phyloP scores from a whole-genome alignment of 179 eudicot species.

The Beta lomatogona region DNA sequence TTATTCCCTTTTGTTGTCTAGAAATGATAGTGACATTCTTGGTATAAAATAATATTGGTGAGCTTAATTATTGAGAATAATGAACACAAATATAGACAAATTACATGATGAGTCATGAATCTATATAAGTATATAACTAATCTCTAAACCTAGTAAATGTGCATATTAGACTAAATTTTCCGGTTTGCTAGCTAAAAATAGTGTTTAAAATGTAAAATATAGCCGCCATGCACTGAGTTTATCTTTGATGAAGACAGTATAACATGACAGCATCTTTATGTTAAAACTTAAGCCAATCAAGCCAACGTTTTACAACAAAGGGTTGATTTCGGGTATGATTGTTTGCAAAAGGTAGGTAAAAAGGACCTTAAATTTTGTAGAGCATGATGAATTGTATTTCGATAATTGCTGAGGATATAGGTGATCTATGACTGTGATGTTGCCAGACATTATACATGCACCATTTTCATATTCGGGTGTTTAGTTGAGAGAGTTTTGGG shows the following conservation, averaged over 20 bases:
- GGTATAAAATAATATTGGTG: constrained; percentile 22
- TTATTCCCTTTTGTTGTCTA: constrained; percentile 27
- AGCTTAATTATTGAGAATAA: constrained; percentile 34
- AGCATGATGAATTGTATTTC: not conserved
- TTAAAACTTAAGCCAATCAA: constrained; percentile 17
- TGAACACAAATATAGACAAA: constrained; percentile 15
- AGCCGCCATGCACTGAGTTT: constrained; percentile 34
- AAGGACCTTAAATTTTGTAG: constrained; percentile 11
- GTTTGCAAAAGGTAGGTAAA: constrained; percentile 23
- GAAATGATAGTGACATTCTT: constrained; percentile 20
- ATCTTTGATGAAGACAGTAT: constrained; percentile 22
- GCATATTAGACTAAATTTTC: constrained; percentile 8
- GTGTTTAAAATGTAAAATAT: not conserved
- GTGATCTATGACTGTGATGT: no score
- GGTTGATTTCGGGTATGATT: constrained; percentile 13
- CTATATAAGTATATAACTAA: constrained; percentile 14
- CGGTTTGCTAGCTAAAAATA: constrained; percentile 3
- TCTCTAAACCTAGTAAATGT: constrained; percentile 31
- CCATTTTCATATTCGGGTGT: no score
- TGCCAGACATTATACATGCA: no score
- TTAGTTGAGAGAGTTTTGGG: no score
- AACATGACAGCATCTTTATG: constrained; percentile 18
- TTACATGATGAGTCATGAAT: constrained; percentile 34
- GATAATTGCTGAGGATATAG: not conserved
- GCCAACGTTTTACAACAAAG: not conserved